A percentile compares a stretch with the other conserved stretches of the same genome.
These are phyloP conservation scores for Kluyveromyces lactis DNA, from an alignment of 805 yeast genomes.

Conservation along the genomic window DNA sequence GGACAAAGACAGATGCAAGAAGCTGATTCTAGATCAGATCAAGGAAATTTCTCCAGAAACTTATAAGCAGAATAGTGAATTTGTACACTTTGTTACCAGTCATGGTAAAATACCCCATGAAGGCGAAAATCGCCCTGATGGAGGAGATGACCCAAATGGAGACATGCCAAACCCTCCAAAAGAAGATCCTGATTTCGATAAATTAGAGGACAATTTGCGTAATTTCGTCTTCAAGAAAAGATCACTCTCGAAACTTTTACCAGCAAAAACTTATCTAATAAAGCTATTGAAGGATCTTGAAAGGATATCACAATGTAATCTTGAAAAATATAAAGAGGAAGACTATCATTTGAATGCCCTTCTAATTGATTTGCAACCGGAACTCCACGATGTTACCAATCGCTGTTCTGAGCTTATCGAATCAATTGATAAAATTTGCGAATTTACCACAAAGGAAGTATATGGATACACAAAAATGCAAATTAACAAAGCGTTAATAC, in stretches of 20 bases:
- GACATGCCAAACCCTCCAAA: conserved; percentile 28
- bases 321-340: conserved; percentile 43
- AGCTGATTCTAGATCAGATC: conserved; percentile 75
- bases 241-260: conserved; percentile 78
- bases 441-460: conserved; percentile 45
- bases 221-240: conserved; percentile 84
- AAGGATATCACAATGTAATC: conserved; percentile 54
- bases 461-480: conserved; percentile 53
- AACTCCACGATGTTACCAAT: conserved; percentile 44
- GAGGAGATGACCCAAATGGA: conserved; percentile 22
- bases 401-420: conserved; percentile 50
- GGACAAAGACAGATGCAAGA: conserved; percentile 72
- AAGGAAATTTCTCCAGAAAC: conserved; percentile 83
- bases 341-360: conserved; percentile 39
- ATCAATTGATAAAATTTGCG: conserved; percentile 54
- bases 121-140: conserved; percentile 22
- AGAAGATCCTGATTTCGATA: conserved; percentile 63
- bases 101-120: conserved; percentile 38
- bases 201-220: conserved; percentile 74
- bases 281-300: conserved; percentile 63
- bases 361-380: conserved; percentile 53
- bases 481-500: conserved; percentile 44
- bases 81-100: conserved; percentile 87
- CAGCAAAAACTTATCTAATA: conserved; percentile 79
- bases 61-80: conserved; percentile 76